phyloP scores from a whole-genome alignment of 2,329 filamentous ascomycete genomes.

The Neonectria magnoliae region DNA sequence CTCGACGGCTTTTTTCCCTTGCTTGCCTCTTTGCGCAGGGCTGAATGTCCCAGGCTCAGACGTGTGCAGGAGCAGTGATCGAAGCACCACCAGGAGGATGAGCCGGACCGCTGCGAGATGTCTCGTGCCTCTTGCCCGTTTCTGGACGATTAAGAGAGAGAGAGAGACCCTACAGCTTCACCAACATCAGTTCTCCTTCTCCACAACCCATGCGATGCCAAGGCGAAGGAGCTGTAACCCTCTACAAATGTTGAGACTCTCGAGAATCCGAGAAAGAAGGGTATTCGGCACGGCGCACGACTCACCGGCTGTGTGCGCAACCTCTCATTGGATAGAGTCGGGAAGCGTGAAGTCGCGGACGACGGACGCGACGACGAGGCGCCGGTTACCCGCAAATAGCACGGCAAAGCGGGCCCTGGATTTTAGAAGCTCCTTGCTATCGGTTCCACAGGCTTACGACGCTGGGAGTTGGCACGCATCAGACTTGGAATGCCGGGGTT shows the following conservation, averaged over 20 bases:
- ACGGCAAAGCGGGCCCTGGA: neutral
- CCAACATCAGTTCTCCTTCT: neutral
- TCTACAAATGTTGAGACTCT: conserved; percentile 24
- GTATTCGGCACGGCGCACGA: neutral
- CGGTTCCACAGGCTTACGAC: conserved; percentile 12
- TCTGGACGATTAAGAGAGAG: conserved; percentile 9
- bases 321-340: conserved; percentile 6
- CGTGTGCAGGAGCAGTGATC: neutral
- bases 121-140: conserved; percentile 18
- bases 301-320: conserved; percentile 16
- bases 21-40: neutral
- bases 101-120: neutral
- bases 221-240: neutral
- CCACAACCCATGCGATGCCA: neutral
- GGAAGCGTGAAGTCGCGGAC: conserved; percentile 2
- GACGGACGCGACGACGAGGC: neutral
- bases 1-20: neutral
- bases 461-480: neutral
- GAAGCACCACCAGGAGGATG: neutral
- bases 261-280: neutral
- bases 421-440: neutral
- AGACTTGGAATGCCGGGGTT: neutral
- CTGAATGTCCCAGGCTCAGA: neutral
- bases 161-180: neutral
- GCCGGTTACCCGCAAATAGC: neutral